phyloP scores from a whole-genome alignment of 495 filamentous ascomycete species.

The Penicillium dipodomyicola region DNA sequence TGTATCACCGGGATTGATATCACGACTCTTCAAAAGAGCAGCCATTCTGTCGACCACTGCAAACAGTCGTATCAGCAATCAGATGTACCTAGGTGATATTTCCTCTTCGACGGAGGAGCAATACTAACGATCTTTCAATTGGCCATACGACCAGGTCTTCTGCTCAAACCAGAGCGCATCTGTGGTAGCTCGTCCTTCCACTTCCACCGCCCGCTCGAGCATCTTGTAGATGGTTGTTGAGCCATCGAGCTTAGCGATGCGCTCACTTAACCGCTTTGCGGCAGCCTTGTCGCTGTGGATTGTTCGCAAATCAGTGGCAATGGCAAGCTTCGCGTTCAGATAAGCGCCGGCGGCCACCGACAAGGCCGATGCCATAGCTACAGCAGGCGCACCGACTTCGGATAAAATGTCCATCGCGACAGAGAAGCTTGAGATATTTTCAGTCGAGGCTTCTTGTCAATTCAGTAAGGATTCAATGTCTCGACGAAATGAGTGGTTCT shows the following conservation, averaged over 20 bases:
- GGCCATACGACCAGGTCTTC: slow-evolving; percentile 48
- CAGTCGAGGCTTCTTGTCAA: not conserved
- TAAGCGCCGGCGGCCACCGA: slow-evolving; percentile 46
- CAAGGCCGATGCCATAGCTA: slow-evolving; percentile 40
- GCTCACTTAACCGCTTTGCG: slow-evolving; percentile 34
- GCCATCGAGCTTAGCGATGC: slow-evolving; percentile 44
- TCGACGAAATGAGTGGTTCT: not conserved
- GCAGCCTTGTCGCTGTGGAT: slow-evolving; percentile 36
- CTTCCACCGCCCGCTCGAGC: slow-evolving; percentile 42
- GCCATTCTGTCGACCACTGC: slow-evolving; percentile 49
- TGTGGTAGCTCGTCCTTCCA: slow-evolving; percentile 31
- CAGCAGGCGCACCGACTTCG: slow-evolving; percentile 34
- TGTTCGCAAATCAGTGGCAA: slow-evolving; percentile 42
- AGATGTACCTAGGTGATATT: not conserved
- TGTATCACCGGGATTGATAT: slow-evolving; percentile 39
- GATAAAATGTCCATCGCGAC: slow-evolving; percentile 39
- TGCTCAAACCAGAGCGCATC: slow-evolving; percentile 54
- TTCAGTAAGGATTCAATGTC: not conserved
- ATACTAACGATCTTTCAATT: slow-evolving; percentile 47
- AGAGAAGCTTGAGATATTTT: not conserved
- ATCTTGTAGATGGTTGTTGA: slow-evolving; percentile 45
- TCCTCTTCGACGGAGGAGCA: not conserved
- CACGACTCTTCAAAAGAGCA: slow-evolving; percentile 38
- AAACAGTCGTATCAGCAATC: not conserved
- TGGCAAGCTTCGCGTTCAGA: slow-evolving; percentile 47